Evolutionary conservation across 2,329 filamentous ascomycete genomes (phyloP).

Genomic region (Coniochaeta sp.): DNA sequence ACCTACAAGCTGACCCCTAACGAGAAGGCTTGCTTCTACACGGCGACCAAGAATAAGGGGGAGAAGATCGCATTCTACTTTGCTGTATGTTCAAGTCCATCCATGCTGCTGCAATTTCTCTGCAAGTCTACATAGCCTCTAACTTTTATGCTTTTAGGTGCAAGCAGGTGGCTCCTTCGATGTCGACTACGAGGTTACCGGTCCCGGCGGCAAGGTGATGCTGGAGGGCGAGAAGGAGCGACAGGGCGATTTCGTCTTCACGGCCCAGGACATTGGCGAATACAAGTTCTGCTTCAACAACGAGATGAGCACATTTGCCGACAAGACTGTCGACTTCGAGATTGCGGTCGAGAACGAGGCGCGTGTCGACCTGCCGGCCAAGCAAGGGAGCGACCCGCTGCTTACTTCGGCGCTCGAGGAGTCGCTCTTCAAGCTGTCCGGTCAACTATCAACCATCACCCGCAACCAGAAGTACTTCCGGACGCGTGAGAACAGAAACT

Average conservation of each 20-base stretch:
- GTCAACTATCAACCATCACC: slow-evolving; percentile 87
- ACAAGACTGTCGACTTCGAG: slow-evolving; percentile 98
- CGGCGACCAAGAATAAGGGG: slow-evolving; percentile 65
- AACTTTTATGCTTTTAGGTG: slow-evolving; percentile 48
- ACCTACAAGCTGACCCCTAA: slow-evolving; percentile 88
- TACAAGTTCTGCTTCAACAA: slow-evolving; percentile 99
- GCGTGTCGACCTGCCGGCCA: slow-evolving; percentile 74
- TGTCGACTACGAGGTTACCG: slow-evolving; percentile 83
- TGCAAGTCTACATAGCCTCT: too few species aligned
- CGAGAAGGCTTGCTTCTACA: slow-evolving; percentile 95
- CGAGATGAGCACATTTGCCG: slow-evolving; percentile 93
- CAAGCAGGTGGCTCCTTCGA: slow-evolving; percentile 98
- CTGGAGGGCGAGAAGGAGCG: slow-evolving; percentile 83
- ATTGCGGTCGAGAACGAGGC: slow-evolving; percentile 92
- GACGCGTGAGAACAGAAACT: slow-evolving; percentile 96
- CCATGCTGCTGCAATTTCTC: too few species aligned
- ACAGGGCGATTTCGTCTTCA: slow-evolving; percentile 97
- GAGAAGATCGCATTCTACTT: slow-evolving; percentile 98
- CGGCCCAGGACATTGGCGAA: slow-evolving; percentile 77
- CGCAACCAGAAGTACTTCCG: slow-evolving; percentile 99
- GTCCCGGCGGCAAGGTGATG: slow-evolving; percentile 73
- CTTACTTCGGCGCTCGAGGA: slow-evolving; percentile 87
- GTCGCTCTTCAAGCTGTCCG: slow-evolving; percentile 89
- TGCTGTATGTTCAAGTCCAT: slow-evolving; percentile 58
- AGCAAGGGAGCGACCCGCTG: slow-evolving; percentile 81